A percentile compares a stretch with the other conserved stretches of the same genome.
Conservation (phyloP, 75 land plant genomes). For the Pinus taeda region DNA sequence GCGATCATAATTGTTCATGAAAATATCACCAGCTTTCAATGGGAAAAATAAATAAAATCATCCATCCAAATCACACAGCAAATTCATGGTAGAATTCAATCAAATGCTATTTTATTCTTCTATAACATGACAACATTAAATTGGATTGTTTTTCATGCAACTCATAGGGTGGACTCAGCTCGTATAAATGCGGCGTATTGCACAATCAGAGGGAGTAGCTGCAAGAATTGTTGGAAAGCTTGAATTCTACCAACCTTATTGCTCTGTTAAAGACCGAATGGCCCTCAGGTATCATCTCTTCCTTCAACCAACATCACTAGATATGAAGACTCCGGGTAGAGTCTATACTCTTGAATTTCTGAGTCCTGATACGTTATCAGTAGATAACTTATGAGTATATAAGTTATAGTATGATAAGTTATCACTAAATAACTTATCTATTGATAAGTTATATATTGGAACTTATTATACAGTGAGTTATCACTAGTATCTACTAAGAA, state of each 20-base stretch:
- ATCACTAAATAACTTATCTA: too few relatives aligned
- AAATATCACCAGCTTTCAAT: neutral
- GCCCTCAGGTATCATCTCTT: conserved; percentile 14
- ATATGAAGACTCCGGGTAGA: too few relatives aligned
- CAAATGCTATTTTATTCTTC: neutral
- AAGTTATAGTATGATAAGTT: too few relatives aligned
- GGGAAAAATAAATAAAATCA: neutral
- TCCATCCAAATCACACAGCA: too few relatives aligned
- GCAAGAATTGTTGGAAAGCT: conserved; percentile 51
- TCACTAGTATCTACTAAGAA: too few relatives aligned
- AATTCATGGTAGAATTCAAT: neutral
- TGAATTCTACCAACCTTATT: conserved; percentile 43
- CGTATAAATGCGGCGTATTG: conserved; percentile 33
- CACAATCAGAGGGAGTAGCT: conserved; percentile 29
- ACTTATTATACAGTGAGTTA: too few relatives aligned
- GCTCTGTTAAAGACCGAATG: conserved; percentile 56
- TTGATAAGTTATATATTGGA: too few relatives aligned
- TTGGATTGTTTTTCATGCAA: conserved; percentile 13
- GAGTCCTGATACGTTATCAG: too few relatives aligned
- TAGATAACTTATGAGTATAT: too few relatives aligned
- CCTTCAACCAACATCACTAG: too few relatives aligned
- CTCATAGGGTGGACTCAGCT: conserved; percentile 62
- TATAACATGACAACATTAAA: neutral
- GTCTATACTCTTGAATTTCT: too few relatives aligned
- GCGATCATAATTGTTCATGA: too few relatives aligned